A percentile compares a stretch with the other conserved stretches of the same genome.
These are phyloP conservation scores for Lentinula guzmanii DNA, from an alignment of 768 basidiomycete species.

Conservation along the genomic window DNA sequence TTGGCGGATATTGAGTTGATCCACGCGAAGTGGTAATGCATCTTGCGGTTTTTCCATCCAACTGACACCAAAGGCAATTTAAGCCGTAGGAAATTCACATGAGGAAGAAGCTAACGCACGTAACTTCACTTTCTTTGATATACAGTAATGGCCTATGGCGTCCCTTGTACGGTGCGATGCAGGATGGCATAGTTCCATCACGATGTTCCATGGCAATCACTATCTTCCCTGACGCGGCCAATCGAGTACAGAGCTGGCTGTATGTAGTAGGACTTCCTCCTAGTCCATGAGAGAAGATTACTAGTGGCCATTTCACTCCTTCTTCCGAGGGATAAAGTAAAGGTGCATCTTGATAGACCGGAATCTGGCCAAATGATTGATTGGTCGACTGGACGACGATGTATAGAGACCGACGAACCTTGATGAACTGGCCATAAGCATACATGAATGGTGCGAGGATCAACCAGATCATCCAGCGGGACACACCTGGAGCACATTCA, in stretches of 20 bases:
- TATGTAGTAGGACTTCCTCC: conserved; percentile 70
- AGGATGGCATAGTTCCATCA: conserved; percentile 68
- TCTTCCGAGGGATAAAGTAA: conserved; percentile 34
- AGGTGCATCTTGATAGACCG: conserved; percentile 50
- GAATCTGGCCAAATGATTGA: conserved; percentile 32
- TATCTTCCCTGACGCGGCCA: conserved; percentile 76
- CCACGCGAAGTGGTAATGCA: conserved; percentile 45
- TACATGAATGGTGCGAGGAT: conserved; percentile 43
- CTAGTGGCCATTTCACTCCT: conserved; percentile 59
- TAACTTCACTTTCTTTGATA: conserved; percentile 48
- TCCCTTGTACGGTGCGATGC: conserved; percentile 27
- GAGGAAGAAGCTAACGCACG: conserved; percentile 28
- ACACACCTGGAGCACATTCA: conserved; percentile 20
- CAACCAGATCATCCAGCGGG: conserved; percentile 26
- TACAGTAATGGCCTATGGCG: conserved; percentile 36
- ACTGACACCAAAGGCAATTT: conserved; percentile 13
- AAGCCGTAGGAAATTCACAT: background rate
- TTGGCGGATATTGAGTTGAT: conserved; percentile 67
- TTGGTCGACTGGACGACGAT: background rate
- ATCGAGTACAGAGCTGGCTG: conserved; percentile 64
- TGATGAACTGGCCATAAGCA: conserved; percentile 42
- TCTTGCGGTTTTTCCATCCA: conserved; percentile 18
- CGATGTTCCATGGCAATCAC: conserved; percentile 81
- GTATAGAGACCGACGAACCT: conserved; percentile 21
- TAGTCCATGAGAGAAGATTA: conserved; percentile 83